Conservation (phyloP, 129 eudicot genomes). For the Glebionis coronaria region DNA sequence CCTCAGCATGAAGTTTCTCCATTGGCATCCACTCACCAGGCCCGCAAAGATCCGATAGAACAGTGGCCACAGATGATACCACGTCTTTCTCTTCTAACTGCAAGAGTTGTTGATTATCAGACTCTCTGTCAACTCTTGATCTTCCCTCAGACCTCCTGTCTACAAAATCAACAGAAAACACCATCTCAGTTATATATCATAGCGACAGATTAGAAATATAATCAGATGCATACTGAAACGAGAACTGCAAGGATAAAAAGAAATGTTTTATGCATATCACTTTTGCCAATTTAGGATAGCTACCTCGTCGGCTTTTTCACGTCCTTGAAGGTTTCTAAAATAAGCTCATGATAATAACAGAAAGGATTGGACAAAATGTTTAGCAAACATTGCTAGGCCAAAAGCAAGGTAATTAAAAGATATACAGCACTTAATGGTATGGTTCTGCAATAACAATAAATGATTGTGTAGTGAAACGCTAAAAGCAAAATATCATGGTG, state of each 20-base stretch:
- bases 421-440: not conserved
- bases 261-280: too few species aligned
- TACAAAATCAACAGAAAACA: conserved; percentile 30
- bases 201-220: not conserved
- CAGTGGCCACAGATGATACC: conserved; percentile 90
- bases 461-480: not conserved
- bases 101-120: conserved; percentile 84
- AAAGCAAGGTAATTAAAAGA: not conserved
- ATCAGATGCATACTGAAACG: not conserved
- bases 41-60: conserved; percentile 86
- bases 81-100: conserved; percentile 89
- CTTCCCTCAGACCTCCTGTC: conserved; percentile 78
- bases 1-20: conserved; percentile 98
- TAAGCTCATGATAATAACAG: not conserved
- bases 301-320: too few species aligned
- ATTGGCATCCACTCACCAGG: conserved; percentile 99
- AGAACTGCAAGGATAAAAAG: not conserved
- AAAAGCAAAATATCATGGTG: not conserved
- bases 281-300: too few species aligned
- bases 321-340: not conserved
- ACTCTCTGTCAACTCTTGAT: conserved; percentile 69
- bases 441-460: not conserved
- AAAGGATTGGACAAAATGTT: not conserved
- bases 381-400: not conserved
- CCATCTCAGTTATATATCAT: not conserved